Base-by-base conservation (phyloP, 345 rosid species). In the Cardiospermum halicacabum region DNA sequence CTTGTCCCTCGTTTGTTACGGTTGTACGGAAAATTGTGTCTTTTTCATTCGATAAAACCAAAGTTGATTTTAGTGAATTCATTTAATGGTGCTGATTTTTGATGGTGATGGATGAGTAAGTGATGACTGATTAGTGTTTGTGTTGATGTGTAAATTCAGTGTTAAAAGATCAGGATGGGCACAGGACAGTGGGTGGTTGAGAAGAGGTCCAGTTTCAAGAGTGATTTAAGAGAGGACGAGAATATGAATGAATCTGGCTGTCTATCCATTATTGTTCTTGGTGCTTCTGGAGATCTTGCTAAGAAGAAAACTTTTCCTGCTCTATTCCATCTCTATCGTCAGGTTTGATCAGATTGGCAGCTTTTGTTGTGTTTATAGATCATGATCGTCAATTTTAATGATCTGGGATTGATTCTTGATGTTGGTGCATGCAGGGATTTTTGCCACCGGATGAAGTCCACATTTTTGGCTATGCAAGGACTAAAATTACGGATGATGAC, bases 271-370 rank as follows among this genome's bases (percentile, higher is more conserved):
- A 61, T 87, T 32, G 96, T 92, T 62, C 89, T 92, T 28, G 98
- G 98, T 72, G 98, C 98, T 62, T 89, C 96, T 69, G 96, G 98
- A 75, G 98, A 92, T 85, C 95, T 92, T 64, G 98, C 98, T 62
- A 92, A 89, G 86, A 92, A 92, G 82, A 92, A 92, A 81, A 92
- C 98, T 66, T 92, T 92, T 68, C 96, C 98, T 21, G 98, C 98
- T 7, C 94, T 92, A 37, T 92, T 84, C 85, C 68, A 89, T 76
- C 94, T 92, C 45, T 89, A 80, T 60, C 87, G 89, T 22, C 93
- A 85, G 96, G 99, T 94, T 67, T n/a, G 49, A 15, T 32, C 32
- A 53, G 49, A 48, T 31, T 43, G 8, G 15, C 1, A 3, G 7
- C 18, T 12, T 56, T 56, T n/a, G 25, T n/a, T 18, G 40, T 30